Evolutionary conservation across 352 stramenopile species (phyloP).

Genomic region (Phytophthora rubi): DNA sequence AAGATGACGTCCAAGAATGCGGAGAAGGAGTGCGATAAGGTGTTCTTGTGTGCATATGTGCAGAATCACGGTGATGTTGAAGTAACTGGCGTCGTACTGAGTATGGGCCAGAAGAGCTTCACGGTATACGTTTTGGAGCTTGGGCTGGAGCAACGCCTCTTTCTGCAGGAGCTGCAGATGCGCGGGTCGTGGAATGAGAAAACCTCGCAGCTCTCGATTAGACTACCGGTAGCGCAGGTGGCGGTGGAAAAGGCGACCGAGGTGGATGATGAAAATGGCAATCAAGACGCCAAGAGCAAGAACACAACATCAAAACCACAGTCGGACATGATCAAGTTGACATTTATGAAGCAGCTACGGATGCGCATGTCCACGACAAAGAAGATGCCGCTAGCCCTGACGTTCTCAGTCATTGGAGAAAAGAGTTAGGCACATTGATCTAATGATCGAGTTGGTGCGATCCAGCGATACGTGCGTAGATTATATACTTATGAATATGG

Average conservation of each 20-base stretch:
- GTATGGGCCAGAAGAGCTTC: constrained; percentile 76
- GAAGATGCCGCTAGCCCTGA: constrained; percentile 68
- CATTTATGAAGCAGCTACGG: constrained; percentile 70
- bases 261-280: constrained; percentile 13
- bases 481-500: not conserved
- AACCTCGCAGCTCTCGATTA: constrained; percentile 54
- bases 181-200: constrained; percentile 59
- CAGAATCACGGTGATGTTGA: constrained; percentile 65
- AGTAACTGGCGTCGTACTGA: constrained; percentile 77
- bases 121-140: constrained; percentile 80
- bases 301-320: constrained; percentile 11
- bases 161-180: constrained; percentile 53
- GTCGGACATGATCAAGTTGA: constrained; percentile 43
- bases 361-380: constrained; percentile 71
- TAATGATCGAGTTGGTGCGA: too few species aligned
- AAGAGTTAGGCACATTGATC: constrained; percentile 12
- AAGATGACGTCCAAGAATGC: constrained; percentile 85
- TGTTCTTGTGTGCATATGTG: constrained; percentile 85
- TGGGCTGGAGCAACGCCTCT: constrained; percentile 73
- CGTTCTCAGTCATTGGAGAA: constrained; percentile 59
- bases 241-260: constrained; percentile 18
- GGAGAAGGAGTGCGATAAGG: constrained; percentile 76
- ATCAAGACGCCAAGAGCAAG: not conserved
- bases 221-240: constrained; percentile 26
- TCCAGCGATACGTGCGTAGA: not conserved